Base-by-base conservation (phyloP, 2,329 filamentous ascomycete species). In the Ophiostoma pallidulum region DNA sequence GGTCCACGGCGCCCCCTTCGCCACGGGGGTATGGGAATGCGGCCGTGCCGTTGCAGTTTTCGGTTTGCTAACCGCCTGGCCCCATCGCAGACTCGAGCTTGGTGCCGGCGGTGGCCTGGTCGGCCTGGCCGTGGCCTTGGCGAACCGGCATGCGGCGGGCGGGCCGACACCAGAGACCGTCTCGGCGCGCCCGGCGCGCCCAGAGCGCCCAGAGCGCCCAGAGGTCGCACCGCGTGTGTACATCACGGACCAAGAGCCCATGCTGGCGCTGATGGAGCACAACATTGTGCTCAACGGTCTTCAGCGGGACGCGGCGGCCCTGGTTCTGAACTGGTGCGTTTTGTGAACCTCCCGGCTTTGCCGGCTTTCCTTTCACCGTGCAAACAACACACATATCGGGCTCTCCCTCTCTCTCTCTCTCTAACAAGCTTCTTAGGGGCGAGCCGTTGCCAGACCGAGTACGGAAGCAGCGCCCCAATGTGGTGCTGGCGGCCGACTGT, bases 401-500 rank as follows among this genome's bases (percentile, higher is more conserved):
- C n/a, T n/a, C n/a, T n/a, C n/a, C n/a, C n/a, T n/a, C n/a, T n/a
- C n/a, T n/a, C n/a, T n/a, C n/a, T 10, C 24, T 28, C 6, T 28
- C 24, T 28, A 10, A 28, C 24, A 28, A 28, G n/a, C n/a, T 28
- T 5, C 7, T 12, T 55, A 82, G 80, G 80, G 79, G 79, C 49
- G 73, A 82, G 53, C 67, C 75, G 45, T 67, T 84, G 39, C 70
- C 78, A 32, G 63, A 68, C 36, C 64, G 68, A 37, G 68, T 83
- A 37, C 56, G 72, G 45, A 65, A 72, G 47, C 70, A 72, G 56
- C 76, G 77, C 53, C 87, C 89, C 16, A 80, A 90, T 58, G 72
- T 95, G 47, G 81, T 98, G 48, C 75, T 97, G n/a, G 92, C 92
- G 4, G 91, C 90, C 35, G 92, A 97, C 64, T 97, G 91, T 66